phyloP scores from a whole-genome alignment of 805 yeast species.

The Lipomyces kockii region DNA sequence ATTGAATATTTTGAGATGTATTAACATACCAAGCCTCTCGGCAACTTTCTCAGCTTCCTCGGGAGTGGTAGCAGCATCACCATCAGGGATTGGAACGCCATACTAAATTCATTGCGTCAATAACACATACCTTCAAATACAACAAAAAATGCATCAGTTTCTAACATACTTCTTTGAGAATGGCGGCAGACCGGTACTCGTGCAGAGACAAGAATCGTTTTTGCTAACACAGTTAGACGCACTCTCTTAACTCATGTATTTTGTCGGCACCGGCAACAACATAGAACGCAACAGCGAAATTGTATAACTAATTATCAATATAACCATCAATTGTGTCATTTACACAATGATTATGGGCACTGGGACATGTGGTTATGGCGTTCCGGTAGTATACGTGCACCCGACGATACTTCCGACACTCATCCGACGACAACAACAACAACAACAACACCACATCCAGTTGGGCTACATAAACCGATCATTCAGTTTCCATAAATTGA shows the following conservation, averaged over 20 bases:
- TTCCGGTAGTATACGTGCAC: not conserved
- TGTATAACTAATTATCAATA: not conserved
- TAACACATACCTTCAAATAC: not conserved
- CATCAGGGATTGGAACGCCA: constrained; percentile 89
- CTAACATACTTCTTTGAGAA: constrained; percentile 56
- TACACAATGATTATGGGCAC: not conserved
- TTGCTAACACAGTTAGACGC: constrained; percentile 22
- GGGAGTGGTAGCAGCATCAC: constrained; percentile 87
- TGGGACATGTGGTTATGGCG: not conserved
- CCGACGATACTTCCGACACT: not conserved
- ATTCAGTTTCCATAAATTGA: not conserved
- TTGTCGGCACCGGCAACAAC: not conserved
- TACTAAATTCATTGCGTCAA: constrained; percentile 49
- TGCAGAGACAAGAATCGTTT: constrained; percentile 86
- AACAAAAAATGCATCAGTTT: not conserved
- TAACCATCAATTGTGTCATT: not conserved
- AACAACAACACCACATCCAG: not conserved
- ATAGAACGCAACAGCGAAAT: not conserved
- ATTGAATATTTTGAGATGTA: not conserved
- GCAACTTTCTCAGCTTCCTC: constrained; percentile 87
- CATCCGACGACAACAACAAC: not conserved
- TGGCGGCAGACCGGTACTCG: constrained; percentile 92
- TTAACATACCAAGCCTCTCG: constrained; percentile 54
- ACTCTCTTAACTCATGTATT: not conserved
- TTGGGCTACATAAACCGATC: not conserved